Base-by-base conservation (phyloP, 2,329 filamentous ascomycete genomes). In the Diaporthe ilicicola region DNA sequence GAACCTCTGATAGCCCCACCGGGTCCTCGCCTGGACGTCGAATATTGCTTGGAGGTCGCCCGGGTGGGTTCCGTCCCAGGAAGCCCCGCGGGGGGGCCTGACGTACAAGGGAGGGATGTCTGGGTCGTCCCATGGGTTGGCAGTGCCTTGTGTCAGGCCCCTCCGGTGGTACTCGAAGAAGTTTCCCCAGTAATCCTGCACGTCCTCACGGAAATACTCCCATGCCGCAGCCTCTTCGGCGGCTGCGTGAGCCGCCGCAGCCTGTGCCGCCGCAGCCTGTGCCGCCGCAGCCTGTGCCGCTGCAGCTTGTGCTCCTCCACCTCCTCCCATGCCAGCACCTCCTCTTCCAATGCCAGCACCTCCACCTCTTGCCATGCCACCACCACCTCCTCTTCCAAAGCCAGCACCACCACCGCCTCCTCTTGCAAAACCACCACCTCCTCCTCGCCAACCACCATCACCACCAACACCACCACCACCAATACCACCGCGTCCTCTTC, bases 91-190 rank as follows among this genome's bases (percentile, higher is more conserved):
- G 17, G 37, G 55, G 13, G 24, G 37, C 62, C 22, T n/a, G 24
- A 29, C 19, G 32, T n/a, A 50, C 10, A 50, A 12, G 17, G 48
- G 48, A 15, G 48, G 19, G 3, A 13, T 1, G 24, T 32, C 44
- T 6, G 37, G 24, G 12, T 66, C 34, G 24, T 66, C 24, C 62
- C 62, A 66, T 6, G 62, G 62, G 15, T n/a, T 22, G 0, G 2
- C 3, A 12, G 10, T 4, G 17, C 32, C 10, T 5, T 22, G 34
- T 7, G 62, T 42, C 22, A 54, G 22, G 62, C 48, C 62, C 2
- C 24, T n/a, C 2, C 24, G 37, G 62, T 66, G 62, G 48, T 54
- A 66, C 24, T 29, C 62, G 34, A 54, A 54, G 62, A 22, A 54
- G 7, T 66, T 54, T 48, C 24, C 32, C 34, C 22, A 29, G 9